These are phyloP conservation scores for Gyrodon lividus DNA, from an alignment of 768 basidiomycete genomes.

Conservation along the genomic window DNA sequence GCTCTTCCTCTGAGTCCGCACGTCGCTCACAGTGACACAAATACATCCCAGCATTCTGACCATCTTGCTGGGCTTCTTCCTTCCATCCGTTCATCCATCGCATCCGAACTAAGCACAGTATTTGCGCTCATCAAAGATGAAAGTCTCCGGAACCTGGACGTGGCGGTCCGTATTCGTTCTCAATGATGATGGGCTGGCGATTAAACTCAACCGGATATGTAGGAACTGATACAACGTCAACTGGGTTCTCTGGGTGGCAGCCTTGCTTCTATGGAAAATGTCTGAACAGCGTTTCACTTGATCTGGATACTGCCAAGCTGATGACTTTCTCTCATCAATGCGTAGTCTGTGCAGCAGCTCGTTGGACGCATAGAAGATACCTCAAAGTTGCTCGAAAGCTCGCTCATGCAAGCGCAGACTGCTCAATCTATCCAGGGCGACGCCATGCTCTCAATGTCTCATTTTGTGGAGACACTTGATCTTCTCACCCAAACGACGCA, in stretches of 20 bases:
- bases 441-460: constrained; percentile 33
- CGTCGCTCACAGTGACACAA: neutral
- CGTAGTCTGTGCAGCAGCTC: constrained; percentile 22
- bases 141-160: constrained; percentile 26
- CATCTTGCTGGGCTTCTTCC: constrained; percentile 26
- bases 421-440: constrained; percentile 38
- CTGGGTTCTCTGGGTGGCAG: constrained; percentile 26
- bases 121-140: constrained; percentile 29
- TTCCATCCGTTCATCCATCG: constrained; percentile 23
- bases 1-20: neutral
- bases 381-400: constrained; percentile 31
- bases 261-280: constrained; percentile 31
- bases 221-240: constrained; percentile 32
- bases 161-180: constrained; percentile 18
- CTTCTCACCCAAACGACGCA: constrained; percentile 40
- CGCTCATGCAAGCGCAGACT: constrained; percentile 30
- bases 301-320: constrained; percentile 17
- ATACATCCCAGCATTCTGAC: constrained; percentile 24
- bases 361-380: constrained; percentile 18
- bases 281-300: constrained; percentile 11
- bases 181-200: neutral
- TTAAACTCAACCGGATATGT: constrained; percentile 7
- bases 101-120: constrained; percentile 22
- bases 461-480: constrained; percentile 36
- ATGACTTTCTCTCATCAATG: constrained; percentile 5